Evolutionary conservation across 179 eudicot genomes (phyloP).

Genomic region (Beta lomatogona): DNA sequence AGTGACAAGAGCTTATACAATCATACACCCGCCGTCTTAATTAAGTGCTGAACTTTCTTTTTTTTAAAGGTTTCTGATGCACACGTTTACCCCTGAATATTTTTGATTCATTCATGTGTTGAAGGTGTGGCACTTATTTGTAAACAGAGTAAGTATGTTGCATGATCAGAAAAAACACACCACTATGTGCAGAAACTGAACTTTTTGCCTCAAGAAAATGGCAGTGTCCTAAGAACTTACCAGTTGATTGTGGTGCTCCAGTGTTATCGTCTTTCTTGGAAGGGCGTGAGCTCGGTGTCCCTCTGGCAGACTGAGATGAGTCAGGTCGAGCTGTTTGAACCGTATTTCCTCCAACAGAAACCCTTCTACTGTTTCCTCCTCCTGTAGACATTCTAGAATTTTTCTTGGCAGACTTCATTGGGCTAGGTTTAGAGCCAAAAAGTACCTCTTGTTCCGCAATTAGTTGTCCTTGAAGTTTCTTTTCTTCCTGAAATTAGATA

Average conservation of each 20-base stretch:
- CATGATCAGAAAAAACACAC: background rate
- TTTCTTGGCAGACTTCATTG: constrained; percentile 80
- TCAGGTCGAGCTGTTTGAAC: constrained; percentile 62
- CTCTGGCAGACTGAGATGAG: constrained; percentile 48
- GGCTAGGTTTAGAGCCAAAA: constrained; percentile 89
- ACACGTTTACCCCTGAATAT: no score
- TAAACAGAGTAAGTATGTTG: background rate
- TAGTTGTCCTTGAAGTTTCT: constrained; percentile 85
- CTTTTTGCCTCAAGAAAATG: background rate
- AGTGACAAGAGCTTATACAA: no score
- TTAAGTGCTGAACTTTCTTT: no score
- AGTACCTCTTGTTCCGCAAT: constrained; percentile 83
- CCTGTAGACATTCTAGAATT: constrained; percentile 56
- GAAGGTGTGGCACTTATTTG: background rate
- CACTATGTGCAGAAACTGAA: background rate
- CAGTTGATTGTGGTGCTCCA: constrained; percentile 47
- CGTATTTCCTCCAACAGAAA: constrained; percentile 63
- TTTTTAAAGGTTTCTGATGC: no score
- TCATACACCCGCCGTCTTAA: no score
- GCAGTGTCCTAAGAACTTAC: constrained; percentile 40
- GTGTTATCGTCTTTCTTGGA: constrained; percentile 59
- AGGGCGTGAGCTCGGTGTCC: constrained; percentile 58
- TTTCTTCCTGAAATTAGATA: constrained; percentile 71
- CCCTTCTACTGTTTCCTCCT: constrained; percentile 59
- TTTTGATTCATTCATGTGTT: background rate